A percentile compares a stretch with the other conserved stretches of the same genome.
These are phyloP conservation scores for Neurospora sp. DNA, from an alignment of 2,329 filamentous ascomycete species.

Conservation along the genomic window DNA sequence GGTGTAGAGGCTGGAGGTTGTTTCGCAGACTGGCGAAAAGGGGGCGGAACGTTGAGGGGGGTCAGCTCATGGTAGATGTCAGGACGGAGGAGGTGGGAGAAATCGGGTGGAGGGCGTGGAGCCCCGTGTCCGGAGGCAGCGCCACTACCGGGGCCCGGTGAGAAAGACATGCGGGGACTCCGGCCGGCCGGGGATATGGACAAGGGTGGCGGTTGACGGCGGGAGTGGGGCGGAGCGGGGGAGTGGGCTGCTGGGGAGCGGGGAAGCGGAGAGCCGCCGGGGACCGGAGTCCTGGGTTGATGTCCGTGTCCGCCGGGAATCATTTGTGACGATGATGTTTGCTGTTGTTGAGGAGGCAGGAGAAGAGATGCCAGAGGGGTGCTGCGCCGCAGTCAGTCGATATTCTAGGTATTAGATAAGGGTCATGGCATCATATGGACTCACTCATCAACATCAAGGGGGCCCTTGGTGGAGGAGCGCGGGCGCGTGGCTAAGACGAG, in stretches of 20 bases:
- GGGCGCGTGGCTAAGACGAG: constrained; percentile 42
- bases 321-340: constrained; percentile 15
- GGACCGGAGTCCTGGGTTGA: background rate
- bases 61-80: constrained; percentile 78
- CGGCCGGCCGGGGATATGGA: constrained; percentile 10
- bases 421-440: constrained; percentile 20
- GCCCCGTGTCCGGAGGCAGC: constrained; percentile 14
- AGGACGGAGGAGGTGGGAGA: constrained; percentile 69
- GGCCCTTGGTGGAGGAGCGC: constrained; percentile 65
- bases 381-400: constrained; percentile 2
- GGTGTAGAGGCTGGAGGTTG: constrained; percentile 55
- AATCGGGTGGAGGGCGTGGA: constrained; percentile 52
- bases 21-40: constrained; percentile 61
- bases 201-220: constrained; percentile 9
- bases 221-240: constrained; percentile 12
- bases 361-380: constrained; percentile 15
- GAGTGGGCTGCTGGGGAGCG: constrained; percentile 2
- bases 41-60: constrained; percentile 45
- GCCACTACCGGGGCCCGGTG: constrained; percentile 8
- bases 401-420: constrained; percentile 10
- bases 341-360: constrained; percentile 8
- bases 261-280: constrained; percentile 1
- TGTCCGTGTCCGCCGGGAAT: constrained; percentile 1
- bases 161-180: constrained; percentile 3
- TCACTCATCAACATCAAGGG: constrained; percentile 68